phyloP scores from a whole-genome alignment of 768 basidiomycete species.

The Mycena chlorophos region DNA sequence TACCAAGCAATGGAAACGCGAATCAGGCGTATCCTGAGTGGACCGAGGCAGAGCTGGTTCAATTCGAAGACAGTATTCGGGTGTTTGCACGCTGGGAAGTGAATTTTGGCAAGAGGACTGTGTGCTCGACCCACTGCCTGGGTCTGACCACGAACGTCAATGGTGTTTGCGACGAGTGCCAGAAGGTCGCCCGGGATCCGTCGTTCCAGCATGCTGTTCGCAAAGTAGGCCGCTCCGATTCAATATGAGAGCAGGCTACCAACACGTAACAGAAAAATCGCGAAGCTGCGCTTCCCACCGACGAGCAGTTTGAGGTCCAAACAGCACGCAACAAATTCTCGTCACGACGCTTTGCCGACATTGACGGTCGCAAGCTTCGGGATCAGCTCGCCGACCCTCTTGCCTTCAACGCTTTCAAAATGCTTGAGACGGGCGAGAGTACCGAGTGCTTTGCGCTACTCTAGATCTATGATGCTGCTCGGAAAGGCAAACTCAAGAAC shows the following conservation, averaged over 20 bases:
- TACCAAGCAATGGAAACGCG: not conserved
- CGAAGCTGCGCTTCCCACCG: not conserved
- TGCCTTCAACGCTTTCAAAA: slow-evolving; percentile 10
- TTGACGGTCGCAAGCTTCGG: slow-evolving; percentile 15
- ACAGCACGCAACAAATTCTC: slow-evolving; percentile 7
- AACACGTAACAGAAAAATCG: not conserved
- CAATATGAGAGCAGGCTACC: not conserved
- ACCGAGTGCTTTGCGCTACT: slow-evolving; percentile 16
- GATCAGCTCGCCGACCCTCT: slow-evolving; percentile 16
- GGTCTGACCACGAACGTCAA: not conserved
- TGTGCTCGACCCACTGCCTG: not conserved
- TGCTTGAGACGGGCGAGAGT: slow-evolving; percentile 9
- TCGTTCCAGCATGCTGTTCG: not conserved
- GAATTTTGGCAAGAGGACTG: not conserved
- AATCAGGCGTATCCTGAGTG: not conserved
- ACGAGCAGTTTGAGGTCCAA: not conserved
- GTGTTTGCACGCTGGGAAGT: slow-evolving; percentile 3
- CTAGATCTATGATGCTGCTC: slow-evolving; percentile 15
- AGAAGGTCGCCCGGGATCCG: not conserved
- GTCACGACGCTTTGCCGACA: not conserved
- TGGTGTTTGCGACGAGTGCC: not conserved
- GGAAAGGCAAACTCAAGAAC: slow-evolving; percentile 17
- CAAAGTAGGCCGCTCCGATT: not conserved
- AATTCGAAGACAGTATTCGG: not conserved
- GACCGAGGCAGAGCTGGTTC: not conserved